Evolutionary conservation across 225 moss, liverwort and hornwort genomes (phyloP).

Genomic region (Marchantia polymorpha): DNA sequence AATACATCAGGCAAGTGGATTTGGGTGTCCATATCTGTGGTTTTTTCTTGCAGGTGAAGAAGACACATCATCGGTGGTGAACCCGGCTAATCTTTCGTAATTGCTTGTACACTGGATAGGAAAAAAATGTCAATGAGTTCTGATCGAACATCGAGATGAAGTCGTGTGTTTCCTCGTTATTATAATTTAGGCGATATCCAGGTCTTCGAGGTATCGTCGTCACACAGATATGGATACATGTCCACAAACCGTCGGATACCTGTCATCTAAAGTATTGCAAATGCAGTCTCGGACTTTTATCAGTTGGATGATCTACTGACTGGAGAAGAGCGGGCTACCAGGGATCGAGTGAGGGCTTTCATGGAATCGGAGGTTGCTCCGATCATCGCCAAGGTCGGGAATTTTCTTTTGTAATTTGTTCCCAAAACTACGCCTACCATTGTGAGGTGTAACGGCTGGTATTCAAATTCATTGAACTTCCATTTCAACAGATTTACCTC

Average conservation of each 20-base stretch:
- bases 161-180: too few species aligned
- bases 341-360: slow-evolving; percentile 62
- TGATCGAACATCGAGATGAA: too few species aligned
- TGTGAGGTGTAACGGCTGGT: background rate
- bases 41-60: too few species aligned
- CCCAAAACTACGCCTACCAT: background rate
- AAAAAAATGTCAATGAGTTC: too few species aligned
- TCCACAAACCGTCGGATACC: too few species aligned
- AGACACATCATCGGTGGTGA: too few species aligned
- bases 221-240: too few species aligned
- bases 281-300: slow-evolving; percentile 79
- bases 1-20: background rate
- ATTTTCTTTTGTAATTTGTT: background rate
- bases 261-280: slow-evolving; percentile 1
- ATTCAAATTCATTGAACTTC: background rate
- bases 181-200: background rate
- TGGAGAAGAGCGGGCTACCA: slow-evolving; percentile 59
- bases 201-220: background rate
- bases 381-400: slow-evolving; percentile 68
- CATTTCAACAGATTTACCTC: background rate
- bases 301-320: slow-evolving; percentile 80
- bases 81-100: too few species aligned
- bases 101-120: too few species aligned
- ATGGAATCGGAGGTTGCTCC: slow-evolving; percentile 96
- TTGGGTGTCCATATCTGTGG: too few species aligned